A percentile compares a stretch with the other conserved stretches of the same genome.
Conservation (phyloP, 139 green algal species). For the Micromonas commoda region DNA sequence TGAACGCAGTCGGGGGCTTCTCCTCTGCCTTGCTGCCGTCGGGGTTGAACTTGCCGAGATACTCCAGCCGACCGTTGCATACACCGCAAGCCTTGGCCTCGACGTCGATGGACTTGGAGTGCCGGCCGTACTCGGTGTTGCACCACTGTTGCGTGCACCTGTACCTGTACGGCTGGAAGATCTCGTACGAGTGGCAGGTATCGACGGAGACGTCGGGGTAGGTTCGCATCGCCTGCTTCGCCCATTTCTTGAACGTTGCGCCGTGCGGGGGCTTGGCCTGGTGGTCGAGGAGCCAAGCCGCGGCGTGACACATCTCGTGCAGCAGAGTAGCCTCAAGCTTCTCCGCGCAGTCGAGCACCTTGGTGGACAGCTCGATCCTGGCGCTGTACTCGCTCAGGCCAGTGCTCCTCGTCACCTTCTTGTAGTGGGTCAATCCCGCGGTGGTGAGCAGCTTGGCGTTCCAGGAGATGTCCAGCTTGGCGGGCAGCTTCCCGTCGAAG, state of each 20-base stretch:
- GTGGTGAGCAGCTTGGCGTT: constrained; percentile 24
- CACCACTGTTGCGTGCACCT: constrained; percentile 29
- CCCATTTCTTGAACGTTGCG: constrained; percentile 36
- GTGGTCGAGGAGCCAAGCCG: constrained; percentile 38
- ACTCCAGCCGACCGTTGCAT: constrained; percentile 31
- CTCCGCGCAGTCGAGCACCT: constrained; percentile 15
- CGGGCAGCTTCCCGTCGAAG: constrained; percentile 19
- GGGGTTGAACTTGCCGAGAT: constrained; percentile 33
- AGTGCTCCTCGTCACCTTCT: background rate
- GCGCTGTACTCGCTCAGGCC: background rate
- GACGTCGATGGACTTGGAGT: constrained; percentile 38
- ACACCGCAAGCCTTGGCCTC: constrained; percentile 32
- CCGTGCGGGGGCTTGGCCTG: constrained; percentile 36
- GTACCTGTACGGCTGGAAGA: constrained; percentile 33
- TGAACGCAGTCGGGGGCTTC: constrained; percentile 3
- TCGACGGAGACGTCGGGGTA: constrained; percentile 34
- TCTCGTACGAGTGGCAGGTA: constrained; percentile 38
- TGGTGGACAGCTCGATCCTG: constrained; percentile 23
- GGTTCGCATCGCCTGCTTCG: constrained; percentile 24
- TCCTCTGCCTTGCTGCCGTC: constrained; percentile 20
- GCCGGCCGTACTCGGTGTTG: constrained; percentile 32
- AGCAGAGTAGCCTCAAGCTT: constrained; percentile 23
- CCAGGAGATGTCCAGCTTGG: constrained; percentile 21
- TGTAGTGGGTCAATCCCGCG: constrained; percentile 22
- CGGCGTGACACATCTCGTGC: constrained; percentile 34